A percentile compares a stretch with the other conserved stretches of the same genome.
These are phyloP conservation scores for Lentinula sp. DNA, from an alignment of 768 basidiomycete species.

Conservation along the genomic window DNA sequence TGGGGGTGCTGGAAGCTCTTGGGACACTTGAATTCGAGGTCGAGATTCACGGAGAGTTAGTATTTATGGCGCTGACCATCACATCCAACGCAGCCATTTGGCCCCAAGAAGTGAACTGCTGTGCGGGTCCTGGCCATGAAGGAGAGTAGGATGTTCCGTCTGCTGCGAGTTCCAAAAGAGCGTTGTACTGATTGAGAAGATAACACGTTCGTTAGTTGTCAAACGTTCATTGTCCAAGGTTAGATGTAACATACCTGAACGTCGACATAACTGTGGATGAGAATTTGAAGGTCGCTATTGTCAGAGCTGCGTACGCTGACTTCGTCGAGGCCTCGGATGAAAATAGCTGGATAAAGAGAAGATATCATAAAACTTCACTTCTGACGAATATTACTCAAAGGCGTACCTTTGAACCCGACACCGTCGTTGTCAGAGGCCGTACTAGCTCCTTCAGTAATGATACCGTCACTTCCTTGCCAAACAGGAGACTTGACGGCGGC, in stretches of 20 bases:
- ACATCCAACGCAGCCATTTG: conserved; percentile 44
- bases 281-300: conserved; percentile 28
- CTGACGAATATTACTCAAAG: not conserved
- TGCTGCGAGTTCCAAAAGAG: conserved; percentile 40
- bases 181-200: conserved; percentile 31
- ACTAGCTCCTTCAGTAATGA: conserved; percentile 46
- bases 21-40: not conserved
- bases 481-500: conserved; percentile 33
- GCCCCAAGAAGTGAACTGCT: conserved; percentile 41
- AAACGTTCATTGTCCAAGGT: not conserved
- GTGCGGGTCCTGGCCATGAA: conserved; percentile 39
- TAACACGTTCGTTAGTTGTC: no score
- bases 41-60: not conserved
- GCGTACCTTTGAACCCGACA: conserved; percentile 46
- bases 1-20: not conserved
- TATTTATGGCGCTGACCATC: conserved; percentile 2
- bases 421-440: conserved; percentile 33
- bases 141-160: conserved; percentile 37
- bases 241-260: conserved; percentile 32
- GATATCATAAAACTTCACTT: not conserved
- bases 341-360: conserved; percentile 23
- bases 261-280: conserved; percentile 42
- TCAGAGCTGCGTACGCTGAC: conserved; percentile 31
- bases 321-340: conserved; percentile 43
- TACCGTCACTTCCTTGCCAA: conserved; percentile 45